Evolutionary conservation across 2,329 filamentous ascomycete genomes (phyloP), one percentile per base, ranked within the genome.

Genomic region (Mycosphaerella arachidis): DNA sequence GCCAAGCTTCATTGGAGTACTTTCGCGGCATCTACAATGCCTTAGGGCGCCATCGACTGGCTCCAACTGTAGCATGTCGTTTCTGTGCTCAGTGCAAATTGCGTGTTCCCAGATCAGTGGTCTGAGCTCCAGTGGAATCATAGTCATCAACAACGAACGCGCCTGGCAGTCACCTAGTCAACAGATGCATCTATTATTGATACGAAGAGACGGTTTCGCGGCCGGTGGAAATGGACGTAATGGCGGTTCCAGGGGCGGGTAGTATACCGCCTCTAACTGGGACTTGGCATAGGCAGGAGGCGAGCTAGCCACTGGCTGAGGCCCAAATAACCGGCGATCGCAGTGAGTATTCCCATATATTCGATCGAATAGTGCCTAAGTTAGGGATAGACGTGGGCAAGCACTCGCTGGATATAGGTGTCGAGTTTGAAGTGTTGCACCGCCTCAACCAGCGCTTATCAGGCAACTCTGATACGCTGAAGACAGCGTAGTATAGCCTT

Each of bases 51-150:
- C 51, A 6, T 54, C 40, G 6, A 29, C 52, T 16, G 46, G 33
- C 24, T 59, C 40, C n/a, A 59, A 18, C 24, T 59, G 57, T 18
- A 59, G 33, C 12, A 55, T 3, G 9, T 54, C 52, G 16, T 33
- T 33, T 6, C n/a, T 40, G 37, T 40, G 5, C 6, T 40, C 37
- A 40, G 10, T 9, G 2, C 50, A 52, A 5, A 59, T n/a, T 10
- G 48, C 52, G 30, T 37, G 35, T 29, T 45, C 53, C 57, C 57
- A 59, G 20, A 54, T 55, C 18, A 59, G 24, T 1, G 55, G 30
- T 3, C 57, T 40, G 12, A 59, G 20, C 18, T 55, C 57, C 4
- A 43, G n/a, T 3, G 56, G 48, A n/a, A 58, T 45, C 37, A 48
- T 48, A 31, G 37, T 5, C 4, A 53, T 53, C n/a, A 51, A 16